Conservation (phyloP, 495 filamentous ascomycete genomes). For the Penicillium goetzii region DNA sequence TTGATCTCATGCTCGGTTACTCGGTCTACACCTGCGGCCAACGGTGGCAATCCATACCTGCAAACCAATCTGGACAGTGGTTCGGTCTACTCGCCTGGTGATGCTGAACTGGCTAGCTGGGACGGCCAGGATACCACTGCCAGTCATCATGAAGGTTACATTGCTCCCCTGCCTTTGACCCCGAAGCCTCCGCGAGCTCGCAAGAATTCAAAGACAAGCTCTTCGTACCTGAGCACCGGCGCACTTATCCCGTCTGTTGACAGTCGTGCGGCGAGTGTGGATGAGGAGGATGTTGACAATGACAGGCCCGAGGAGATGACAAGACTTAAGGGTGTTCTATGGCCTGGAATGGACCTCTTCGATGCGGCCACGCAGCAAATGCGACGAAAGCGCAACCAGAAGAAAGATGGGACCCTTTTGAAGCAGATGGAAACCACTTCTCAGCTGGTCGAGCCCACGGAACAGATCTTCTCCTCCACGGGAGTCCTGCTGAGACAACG, state of each 20-base stretch:
- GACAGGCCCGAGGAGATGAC: slow-evolving; percentile 40
- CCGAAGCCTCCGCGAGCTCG: slow-evolving; percentile 23
- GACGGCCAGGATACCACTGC: not conserved
- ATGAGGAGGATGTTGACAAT: slow-evolving; percentile 11
- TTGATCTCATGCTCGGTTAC: slow-evolving; percentile 4
- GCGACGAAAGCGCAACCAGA: slow-evolving; percentile 83
- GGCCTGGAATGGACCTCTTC: slow-evolving; percentile 86
- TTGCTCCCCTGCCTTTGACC: slow-evolving; percentile 27
- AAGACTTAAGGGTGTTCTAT: slow-evolving; percentile 73
- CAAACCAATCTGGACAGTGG: not conserved
- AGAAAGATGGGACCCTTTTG: slow-evolving; percentile 73
- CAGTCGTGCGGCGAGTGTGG: no score
- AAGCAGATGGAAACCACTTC: slow-evolving; percentile 73
- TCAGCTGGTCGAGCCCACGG: slow-evolving; percentile 65
- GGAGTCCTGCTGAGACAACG: slow-evolving; percentile 60
- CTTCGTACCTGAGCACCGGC: slow-evolving; percentile 15
- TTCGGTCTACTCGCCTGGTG: not conserved
- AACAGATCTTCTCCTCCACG: slow-evolving; percentile 66
- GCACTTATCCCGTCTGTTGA: not conserved
- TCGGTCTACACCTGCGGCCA: slow-evolving; percentile 8
- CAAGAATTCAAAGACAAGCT: slow-evolving; percentile 9
- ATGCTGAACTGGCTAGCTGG: not conserved
- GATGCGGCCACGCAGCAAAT: slow-evolving; percentile 80
- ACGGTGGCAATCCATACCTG: not conserved
- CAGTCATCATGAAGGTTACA: not conserved